Conservation (phyloP, 331 rosid species). For the Acacia concinna region DNA sequence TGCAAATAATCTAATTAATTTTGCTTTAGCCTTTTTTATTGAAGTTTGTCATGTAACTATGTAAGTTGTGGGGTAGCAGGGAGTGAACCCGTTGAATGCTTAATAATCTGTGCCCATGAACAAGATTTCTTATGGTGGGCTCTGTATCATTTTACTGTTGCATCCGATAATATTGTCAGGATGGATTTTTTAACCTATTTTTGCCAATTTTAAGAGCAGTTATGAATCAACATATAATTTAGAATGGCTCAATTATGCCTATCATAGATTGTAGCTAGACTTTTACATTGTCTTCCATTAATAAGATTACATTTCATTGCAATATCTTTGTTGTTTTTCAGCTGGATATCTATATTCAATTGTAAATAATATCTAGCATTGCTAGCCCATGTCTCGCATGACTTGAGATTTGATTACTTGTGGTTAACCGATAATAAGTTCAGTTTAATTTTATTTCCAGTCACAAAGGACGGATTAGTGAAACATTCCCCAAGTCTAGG, state of each 20-base stretch:
- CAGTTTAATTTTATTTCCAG: constrained; percentile 38
- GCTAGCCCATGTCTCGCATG: neutral
- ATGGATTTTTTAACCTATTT: neutral
- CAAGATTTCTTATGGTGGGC: too few relatives aligned
- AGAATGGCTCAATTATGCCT: neutral
- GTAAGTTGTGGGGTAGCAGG: too few relatives aligned
- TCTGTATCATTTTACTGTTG: neutral
- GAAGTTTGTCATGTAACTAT: too few relatives aligned
- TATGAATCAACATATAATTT: too few relatives aligned
- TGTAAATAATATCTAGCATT: neutral
- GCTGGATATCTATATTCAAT: neutral
- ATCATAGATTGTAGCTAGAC: neutral
- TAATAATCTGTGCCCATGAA: too few relatives aligned
- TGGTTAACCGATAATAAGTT: constrained; percentile 7
- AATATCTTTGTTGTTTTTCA: neutral
- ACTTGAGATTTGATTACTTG: constrained; percentile 9
- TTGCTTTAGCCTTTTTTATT: too few relatives aligned
- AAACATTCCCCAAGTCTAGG: constrained; percentile 50
- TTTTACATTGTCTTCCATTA: neutral
- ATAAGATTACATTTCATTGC: neutral
- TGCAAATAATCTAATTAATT: too few relatives aligned
- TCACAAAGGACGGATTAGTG: constrained; percentile 79
- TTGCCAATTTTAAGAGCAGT: neutral
- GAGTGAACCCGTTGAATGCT: too few relatives aligned
- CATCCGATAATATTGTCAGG: neutral